A percentile compares a stretch with the other conserved stretches of the same genome.
phyloP scores from a whole-genome alignment of 495 filamentous ascomycete species.

The Aspergillus asperescens region DNA sequence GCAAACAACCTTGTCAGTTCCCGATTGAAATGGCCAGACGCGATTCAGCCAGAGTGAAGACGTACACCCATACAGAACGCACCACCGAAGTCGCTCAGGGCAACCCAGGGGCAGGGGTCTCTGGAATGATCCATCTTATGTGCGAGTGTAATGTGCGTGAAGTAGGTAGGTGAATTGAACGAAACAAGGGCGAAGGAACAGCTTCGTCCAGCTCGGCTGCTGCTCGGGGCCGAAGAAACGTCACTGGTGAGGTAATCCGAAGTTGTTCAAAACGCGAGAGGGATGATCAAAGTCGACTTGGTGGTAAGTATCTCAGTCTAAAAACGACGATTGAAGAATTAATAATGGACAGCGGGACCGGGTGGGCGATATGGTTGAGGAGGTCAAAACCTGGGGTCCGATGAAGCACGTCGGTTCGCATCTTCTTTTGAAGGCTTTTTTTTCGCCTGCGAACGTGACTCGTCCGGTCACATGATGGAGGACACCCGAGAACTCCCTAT shows the following conservation, averaged over 20 bases:
- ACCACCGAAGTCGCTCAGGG: constrained; percentile 93
- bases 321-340: neutral
- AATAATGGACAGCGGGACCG: neutral
- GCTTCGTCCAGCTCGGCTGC: constrained; percentile 12
- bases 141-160: constrained; percentile 6
- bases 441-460: constrained; percentile 9
- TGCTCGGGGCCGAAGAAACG: constrained; percentile 1
- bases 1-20: constrained; percentile 13
- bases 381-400: constrained; percentile 6
- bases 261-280: neutral
- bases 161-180: neutral
- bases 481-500: constrained; percentile 5
- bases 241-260: constrained; percentile 2
- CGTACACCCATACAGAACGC: constrained; percentile 96
- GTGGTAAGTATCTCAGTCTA: neutral
- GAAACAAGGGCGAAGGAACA: constrained; percentile 11
- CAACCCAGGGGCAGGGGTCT: constrained; percentile 96
- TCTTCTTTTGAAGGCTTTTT: constrained; percentile 15
- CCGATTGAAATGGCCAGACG: neutral
- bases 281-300: neutral
- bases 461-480: neutral
- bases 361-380: neutral
- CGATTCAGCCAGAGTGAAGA: constrained; percentile 15
- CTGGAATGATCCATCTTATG: constrained; percentile 82
- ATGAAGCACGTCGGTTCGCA: constrained; percentile 6